Percentiles rank a stretch among this genome's conserved stretches.
These are phyloP conservation scores for Cryptococcus deneoformans DNA, from an alignment of 1,284 basidiomycete species.

Conservation along the genomic window DNA sequence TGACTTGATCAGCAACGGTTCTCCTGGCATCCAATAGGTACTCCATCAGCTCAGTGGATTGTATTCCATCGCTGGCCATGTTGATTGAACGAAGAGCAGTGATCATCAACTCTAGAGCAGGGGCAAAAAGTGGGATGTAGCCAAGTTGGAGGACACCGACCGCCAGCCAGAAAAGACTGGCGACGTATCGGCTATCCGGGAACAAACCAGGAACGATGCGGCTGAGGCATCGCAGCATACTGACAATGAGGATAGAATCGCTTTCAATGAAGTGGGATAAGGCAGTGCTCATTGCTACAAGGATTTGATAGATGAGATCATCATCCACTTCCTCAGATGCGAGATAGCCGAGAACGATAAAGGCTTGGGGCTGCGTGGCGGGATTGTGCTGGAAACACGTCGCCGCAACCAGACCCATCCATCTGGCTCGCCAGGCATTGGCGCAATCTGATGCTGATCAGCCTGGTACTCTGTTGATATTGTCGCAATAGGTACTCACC, in stretches of 20 bases:
- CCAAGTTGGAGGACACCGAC: conserved; percentile 75
- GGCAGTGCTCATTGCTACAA: conserved; percentile 54
- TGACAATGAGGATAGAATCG: conserved; percentile 59
- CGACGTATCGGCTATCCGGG: conserved; percentile 66
- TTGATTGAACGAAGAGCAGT: conserved; percentile 29
- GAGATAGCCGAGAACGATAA: conserved; percentile 77
- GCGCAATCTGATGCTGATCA: conserved; percentile 60
- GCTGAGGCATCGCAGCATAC: conserved; percentile 81
- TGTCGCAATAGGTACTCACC: conserved; percentile 54
- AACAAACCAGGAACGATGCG: conserved; percentile 69
- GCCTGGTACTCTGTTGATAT: background rate
- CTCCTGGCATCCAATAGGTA: conserved; percentile 65
- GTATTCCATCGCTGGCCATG: conserved; percentile 52
- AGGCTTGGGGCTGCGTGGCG: conserved; percentile 83
- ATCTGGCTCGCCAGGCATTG: conserved; percentile 89
- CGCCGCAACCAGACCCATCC: conserved; percentile 89
- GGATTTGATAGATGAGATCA: conserved; percentile 47
- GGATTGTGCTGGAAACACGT: conserved; percentile 92
- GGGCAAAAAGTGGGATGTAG: conserved; percentile 66
- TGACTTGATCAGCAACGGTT: conserved; percentile 64
- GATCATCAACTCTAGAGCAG: conserved; percentile 65
- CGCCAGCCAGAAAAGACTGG: conserved; percentile 78
- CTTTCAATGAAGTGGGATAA: conserved; percentile 39
- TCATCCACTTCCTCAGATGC: conserved; percentile 67
- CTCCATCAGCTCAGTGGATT: conserved; percentile 50